These are phyloP conservation scores for Lumnitzera littorea DNA, from an alignment of 345 rosid genomes.

Conservation along the genomic window DNA sequence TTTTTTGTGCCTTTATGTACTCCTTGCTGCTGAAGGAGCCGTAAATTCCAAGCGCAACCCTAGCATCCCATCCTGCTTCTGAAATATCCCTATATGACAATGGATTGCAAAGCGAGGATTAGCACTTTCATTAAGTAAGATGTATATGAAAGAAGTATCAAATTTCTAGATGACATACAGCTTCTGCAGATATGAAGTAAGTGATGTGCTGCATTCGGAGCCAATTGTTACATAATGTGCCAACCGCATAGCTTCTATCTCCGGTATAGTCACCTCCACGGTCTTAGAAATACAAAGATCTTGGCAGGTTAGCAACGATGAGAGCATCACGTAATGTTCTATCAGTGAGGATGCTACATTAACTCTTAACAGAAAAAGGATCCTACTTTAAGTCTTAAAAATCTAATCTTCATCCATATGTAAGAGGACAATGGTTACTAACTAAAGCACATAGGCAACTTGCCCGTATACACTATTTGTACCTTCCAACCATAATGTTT, in stretches of 20 bases:
- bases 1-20: constrained; percentile 52
- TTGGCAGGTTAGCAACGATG: constrained; percentile 6
- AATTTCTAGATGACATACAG: constrained; percentile 23
- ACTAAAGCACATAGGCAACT: neutral
- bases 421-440: neutral
- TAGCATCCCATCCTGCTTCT: constrained; percentile 58
- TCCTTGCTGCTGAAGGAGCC: constrained; percentile 53
- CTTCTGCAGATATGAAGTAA: constrained; percentile 37
- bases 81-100: constrained; percentile 26
- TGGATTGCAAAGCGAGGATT: too few species aligned
- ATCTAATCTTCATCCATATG: neutral
- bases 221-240: constrained; percentile 69
- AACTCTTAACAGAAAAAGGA: neutral
- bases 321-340: constrained; percentile 5
- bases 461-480: neutral
- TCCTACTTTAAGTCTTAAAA: too few species aligned
- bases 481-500: constrained; percentile 55
- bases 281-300: constrained; percentile 22
- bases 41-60: constrained; percentile 53
- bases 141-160: too few species aligned
- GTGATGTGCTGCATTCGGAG: constrained; percentile 47
- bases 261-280: constrained; percentile 62
- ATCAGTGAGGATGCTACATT: neutral
- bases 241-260: constrained; percentile 64
- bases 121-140: too few species aligned